phyloP scores from a whole-genome alignment of 192 early-diverging fungal species.

The Chytriomyces hyalinus region DNA sequence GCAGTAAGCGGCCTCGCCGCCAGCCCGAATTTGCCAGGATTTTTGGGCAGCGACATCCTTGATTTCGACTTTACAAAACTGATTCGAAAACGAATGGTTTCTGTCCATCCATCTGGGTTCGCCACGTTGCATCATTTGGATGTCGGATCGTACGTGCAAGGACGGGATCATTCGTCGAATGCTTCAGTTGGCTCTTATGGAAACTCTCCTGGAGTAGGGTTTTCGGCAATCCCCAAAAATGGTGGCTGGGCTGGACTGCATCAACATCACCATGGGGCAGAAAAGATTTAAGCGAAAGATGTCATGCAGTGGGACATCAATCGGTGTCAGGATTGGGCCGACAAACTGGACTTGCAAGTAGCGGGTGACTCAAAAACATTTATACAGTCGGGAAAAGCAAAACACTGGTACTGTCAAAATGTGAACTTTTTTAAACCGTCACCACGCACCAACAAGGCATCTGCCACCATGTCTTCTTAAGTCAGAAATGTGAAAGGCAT shows the following conservation, averaged over 20 bases:
- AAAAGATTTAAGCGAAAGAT: slow-evolving; percentile 35
- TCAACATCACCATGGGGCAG: slow-evolving; percentile 26
- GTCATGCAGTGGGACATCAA: slow-evolving; percentile 49
- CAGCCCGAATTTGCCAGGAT: neutral
- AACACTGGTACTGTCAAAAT: too few relatives aligned
- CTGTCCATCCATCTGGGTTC: slow-evolving; percentile 44
- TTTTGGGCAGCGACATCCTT: neutral
- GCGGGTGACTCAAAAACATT: too few relatives aligned
- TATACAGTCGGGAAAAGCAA: too few relatives aligned
- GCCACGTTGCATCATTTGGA: slow-evolving; percentile 48
- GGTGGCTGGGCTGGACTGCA: slow-evolving; percentile 33
- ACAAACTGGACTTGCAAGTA: slow-evolving; percentile 35
- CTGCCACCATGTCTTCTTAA: too few relatives aligned
- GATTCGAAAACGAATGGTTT: slow-evolving; percentile 38
- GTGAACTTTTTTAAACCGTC: too few relatives aligned
- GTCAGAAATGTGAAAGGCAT: too few relatives aligned
- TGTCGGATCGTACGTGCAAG: slow-evolving; percentile 17
- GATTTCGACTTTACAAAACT: slow-evolving; percentile 13
- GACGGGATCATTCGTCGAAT: neutral
- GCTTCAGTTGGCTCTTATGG: neutral
- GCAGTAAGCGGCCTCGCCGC: neutral
- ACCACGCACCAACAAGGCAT: too few relatives aligned
- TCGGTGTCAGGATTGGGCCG: slow-evolving; percentile 44
- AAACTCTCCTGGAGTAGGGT: neutral
- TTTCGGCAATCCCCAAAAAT: neutral